Evolutionary conservation across 1,284 basidiomycete species (phyloP), one percentile per base, ranked within the genome.

Genomic region (Ustilago nuda): DNA sequence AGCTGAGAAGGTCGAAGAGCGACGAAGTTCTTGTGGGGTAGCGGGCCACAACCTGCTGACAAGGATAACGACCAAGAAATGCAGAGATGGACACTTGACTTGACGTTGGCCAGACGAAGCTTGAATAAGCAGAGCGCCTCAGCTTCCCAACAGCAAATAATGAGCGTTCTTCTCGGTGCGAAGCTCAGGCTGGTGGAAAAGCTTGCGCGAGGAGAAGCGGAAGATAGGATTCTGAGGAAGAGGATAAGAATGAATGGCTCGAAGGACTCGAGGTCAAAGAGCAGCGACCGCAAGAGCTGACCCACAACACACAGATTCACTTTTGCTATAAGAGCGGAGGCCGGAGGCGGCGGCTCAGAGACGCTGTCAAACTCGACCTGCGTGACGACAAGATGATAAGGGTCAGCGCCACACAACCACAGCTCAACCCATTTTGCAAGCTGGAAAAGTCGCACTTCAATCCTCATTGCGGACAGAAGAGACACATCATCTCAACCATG

Each of bases 351-450:
- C 39, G 43, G 43, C 30, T 19, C 51, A 53, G n/a, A 9, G 30
- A 50, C 48, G 48, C 48, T 27, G 23, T 32, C 48, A 30, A 45
- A 30, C 27, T 50, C 15, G 43, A 57, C 56, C 43, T 57, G 56
- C 45, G 56, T 57, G 56, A 46, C 56, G 45, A 57, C 56, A 56
- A 43, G 27, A 43, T 23, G 30, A 43, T 15, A 19, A 41, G 43
- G 45, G 17, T 8, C 17, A 48, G 17, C 56, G 45, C 56, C 56
- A 57, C 56, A 36, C 5, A 13, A 30, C 48, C 5, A 50, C 30
- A 27, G 27, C 48, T 50, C 27, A 27, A 30, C 27, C 48, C 23
- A 3, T 30, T 13, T 32, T 50, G 27, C 48, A 50, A 50, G 48
- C 48, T 50, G 48, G 27, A 23, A 50, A 50, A 15, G 48, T 13